These are phyloP conservation scores for Candida dendrica DNA, from an alignment of 805 yeast species.

Conservation along the genomic window DNA sequence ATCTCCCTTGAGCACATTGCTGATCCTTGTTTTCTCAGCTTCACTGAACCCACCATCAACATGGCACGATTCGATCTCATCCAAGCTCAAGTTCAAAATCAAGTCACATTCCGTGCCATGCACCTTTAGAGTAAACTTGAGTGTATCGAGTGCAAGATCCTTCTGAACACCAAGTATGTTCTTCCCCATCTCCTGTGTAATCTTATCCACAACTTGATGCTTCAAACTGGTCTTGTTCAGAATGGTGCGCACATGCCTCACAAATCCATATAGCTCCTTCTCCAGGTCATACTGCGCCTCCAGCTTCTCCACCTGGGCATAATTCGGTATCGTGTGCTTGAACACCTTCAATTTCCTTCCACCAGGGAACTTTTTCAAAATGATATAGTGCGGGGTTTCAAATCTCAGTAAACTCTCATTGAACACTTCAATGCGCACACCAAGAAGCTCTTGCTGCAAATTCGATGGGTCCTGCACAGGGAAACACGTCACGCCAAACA, in stretches of 20 bases:
- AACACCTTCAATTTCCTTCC: constrained; percentile 26
- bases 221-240: constrained; percentile 12
- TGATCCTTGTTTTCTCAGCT: constrained; percentile 13
- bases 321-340: constrained; percentile 30
- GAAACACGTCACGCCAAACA: constrained; percentile 32
- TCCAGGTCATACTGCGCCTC: constrained; percentile 13
- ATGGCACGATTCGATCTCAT: constrained; percentile 9
- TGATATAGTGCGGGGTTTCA: constrained; percentile 28
- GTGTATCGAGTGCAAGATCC: constrained; percentile 12
- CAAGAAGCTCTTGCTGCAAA: constrained; percentile 21
- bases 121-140: constrained; percentile 11
- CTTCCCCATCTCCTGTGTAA: constrained; percentile 2
- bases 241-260: constrained; percentile 6
- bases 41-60: constrained; percentile 14
- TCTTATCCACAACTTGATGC: constrained; percentile 14
- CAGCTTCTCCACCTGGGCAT: constrained; percentile 10
- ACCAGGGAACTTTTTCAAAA: constrained; percentile 21
- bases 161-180: constrained; percentile 12
- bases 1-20: constrained; percentile 14
- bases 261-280: constrained; percentile 6
- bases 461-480: constrained; percentile 31
- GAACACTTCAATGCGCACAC: constrained; percentile 33
- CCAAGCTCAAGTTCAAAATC: constrained; percentile 9
- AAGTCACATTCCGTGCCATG: constrained; percentile 7
- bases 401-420: constrained; percentile 20